Evolutionary conservation across 805 yeast genomes (phyloP).

Genomic region (Alloascoidea hylecoeti): DNA sequence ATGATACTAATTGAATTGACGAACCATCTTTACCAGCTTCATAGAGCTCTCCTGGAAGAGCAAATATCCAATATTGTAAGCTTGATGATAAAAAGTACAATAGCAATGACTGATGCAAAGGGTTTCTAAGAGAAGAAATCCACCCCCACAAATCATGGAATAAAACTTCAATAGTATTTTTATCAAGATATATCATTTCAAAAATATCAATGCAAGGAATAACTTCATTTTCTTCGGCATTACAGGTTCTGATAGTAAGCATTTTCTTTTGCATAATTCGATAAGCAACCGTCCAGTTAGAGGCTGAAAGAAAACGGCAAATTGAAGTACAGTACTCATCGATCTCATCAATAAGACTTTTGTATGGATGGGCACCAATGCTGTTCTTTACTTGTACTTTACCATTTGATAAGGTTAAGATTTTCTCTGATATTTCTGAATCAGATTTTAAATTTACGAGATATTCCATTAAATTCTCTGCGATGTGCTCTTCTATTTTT

Average conservation of each 20-base stretch:
- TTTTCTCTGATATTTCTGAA: neutral
- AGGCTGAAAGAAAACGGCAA: neutral
- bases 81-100: neutral
- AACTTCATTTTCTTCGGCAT: conserved; percentile 19
- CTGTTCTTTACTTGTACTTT: too few species aligned
- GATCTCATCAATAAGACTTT: neutral
- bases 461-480: neutral
- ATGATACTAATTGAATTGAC: conserved; percentile 6
- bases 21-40: neutral
- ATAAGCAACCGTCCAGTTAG: neutral
- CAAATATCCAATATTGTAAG: neutral
- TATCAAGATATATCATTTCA: neutral
- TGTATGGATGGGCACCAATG: neutral
- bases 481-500: neutral
- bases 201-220: conserved; percentile 1
- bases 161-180: neutral
- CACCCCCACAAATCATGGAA: neutral
- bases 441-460: neutral
- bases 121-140: neutral
- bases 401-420: neutral
- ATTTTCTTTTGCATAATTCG: neutral
- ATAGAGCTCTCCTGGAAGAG: neutral
- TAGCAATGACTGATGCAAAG: neutral
- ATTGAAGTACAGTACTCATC: neutral
- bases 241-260: neutral